These are phyloP conservation scores for Komagataella ulmi DNA, from an alignment of 805 yeast species.

Conservation along the genomic window DNA sequence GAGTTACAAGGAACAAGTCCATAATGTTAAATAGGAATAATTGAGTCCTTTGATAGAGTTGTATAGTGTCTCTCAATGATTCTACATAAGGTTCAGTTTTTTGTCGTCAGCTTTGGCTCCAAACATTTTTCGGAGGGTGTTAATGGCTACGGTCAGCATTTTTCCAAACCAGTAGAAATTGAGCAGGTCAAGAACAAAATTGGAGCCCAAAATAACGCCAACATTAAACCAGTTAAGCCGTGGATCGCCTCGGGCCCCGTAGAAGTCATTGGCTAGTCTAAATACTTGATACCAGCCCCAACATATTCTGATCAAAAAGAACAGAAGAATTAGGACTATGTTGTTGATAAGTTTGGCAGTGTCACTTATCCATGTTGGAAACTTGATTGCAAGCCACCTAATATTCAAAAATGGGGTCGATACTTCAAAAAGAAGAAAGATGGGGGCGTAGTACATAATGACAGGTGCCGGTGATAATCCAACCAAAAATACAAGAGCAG, in stretches of 20 bases:
- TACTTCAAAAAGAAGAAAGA: slow-evolving; percentile 20
- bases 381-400: slow-evolving; percentile 23
- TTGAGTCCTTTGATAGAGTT: neutral
- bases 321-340: slow-evolving; percentile 17
- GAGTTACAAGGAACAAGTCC: neutral
- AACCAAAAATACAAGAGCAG: slow-evolving; percentile 16
- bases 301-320: slow-evolving; percentile 19
- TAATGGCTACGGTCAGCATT: slow-evolving; percentile 22
- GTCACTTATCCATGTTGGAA: slow-evolving; percentile 13
- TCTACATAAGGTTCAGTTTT: slow-evolving; percentile 17
- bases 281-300: slow-evolving; percentile 26
- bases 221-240: slow-evolving; percentile 15
- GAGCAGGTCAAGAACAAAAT: slow-evolving; percentile 18
- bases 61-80: neutral
- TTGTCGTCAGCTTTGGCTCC: slow-evolving; percentile 10
- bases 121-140: slow-evolving; percentile 19
- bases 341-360: slow-evolving; percentile 18
- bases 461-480: slow-evolving; percentile 8
- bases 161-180: slow-evolving; percentile 23
- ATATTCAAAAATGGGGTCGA: slow-evolving; percentile 23
- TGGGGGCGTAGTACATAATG: slow-evolving; percentile 21
- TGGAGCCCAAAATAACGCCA: slow-evolving; percentile 15
- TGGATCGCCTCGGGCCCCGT: slow-evolving; percentile 12
- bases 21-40: neutral
- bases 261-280: slow-evolving; percentile 14